Conservation (phyloP, 2,329 filamentous ascomycete genomes). For the Calonectria pseudoturangicola region DNA sequence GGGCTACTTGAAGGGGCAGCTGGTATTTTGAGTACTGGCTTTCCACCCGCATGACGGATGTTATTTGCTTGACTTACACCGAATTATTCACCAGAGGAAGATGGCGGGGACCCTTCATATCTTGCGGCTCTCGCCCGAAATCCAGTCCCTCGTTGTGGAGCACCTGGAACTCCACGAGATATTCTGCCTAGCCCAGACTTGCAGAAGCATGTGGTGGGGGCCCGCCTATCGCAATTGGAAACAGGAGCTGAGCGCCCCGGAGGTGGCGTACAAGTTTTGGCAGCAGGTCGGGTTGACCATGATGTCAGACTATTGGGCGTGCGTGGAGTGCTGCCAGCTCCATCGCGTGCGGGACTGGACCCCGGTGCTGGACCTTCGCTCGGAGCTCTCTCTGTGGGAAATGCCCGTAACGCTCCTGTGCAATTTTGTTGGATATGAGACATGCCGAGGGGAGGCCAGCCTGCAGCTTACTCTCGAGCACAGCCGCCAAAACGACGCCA, state of each 20-base stretch:
- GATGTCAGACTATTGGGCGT: background rate
- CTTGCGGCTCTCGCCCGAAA: background rate
- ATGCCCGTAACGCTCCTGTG: background rate
- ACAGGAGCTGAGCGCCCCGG: background rate
- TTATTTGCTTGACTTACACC: no score
- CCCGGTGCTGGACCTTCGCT: background rate
- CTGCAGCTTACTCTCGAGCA: background rate
- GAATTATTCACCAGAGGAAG: no score
- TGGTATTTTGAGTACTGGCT: no score
- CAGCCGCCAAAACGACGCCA: background rate
- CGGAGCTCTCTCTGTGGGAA: background rate
- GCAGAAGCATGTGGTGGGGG: background rate
- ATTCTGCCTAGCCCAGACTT: background rate
- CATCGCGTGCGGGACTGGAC: background rate
- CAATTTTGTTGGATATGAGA: background rate
- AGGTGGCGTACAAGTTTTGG: background rate
- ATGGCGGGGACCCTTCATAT: background rate
- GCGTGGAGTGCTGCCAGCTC: background rate
- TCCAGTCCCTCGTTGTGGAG: background rate
- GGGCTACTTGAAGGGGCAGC: no score
- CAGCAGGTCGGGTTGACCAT: background rate
- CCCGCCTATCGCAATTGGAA: background rate
- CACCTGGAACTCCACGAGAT: background rate
- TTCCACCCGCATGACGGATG: no score
- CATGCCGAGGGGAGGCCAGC: background rate